These are phyloP conservation scores for Debaryomyces fabryi DNA, from an alignment of 1,139 yeast genomes.

Conservation along the genomic window DNA sequence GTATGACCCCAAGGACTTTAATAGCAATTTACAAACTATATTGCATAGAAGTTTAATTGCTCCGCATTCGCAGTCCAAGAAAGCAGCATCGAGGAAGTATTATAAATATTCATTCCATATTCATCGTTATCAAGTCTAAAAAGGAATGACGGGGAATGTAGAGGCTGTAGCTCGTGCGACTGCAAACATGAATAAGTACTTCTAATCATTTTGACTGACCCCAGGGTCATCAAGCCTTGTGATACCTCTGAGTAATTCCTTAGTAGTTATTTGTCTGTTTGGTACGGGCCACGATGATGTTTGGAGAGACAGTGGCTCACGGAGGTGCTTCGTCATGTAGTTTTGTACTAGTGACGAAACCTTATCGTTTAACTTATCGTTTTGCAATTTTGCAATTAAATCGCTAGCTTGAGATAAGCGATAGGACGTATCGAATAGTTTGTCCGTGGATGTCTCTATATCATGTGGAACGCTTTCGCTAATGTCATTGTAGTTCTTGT, in stretches of 20 bases:
- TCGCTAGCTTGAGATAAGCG: slow-evolving; percentile 25
- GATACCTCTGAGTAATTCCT: slow-evolving; percentile 25
- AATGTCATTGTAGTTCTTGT: slow-evolving; percentile 14
- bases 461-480: slow-evolving; percentile 16
- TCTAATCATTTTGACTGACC: background rate
- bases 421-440: slow-evolving; percentile 25
- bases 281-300: slow-evolving; percentile 24
- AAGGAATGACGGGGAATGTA: background rate
- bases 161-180: background rate
- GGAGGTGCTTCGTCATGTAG: slow-evolving; percentile 21
- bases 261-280: slow-evolving; percentile 18
- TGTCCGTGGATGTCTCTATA: slow-evolving; percentile 28
- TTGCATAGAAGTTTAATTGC: background rate
- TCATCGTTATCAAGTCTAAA: background rate
- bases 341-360: slow-evolving; percentile 23
- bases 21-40: background rate
- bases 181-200: background rate
- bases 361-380: slow-evolving; percentile 19
- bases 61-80: background rate
- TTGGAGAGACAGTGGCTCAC: slow-evolving; percentile 10
- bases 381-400: slow-evolving; percentile 21
- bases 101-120: background rate
- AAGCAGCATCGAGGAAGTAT: background rate
- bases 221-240: slow-evolving; percentile 19
- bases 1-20: background rate